phyloP scores from a whole-genome alignment of 257 asterid species.

The Echites panduratus region DNA sequence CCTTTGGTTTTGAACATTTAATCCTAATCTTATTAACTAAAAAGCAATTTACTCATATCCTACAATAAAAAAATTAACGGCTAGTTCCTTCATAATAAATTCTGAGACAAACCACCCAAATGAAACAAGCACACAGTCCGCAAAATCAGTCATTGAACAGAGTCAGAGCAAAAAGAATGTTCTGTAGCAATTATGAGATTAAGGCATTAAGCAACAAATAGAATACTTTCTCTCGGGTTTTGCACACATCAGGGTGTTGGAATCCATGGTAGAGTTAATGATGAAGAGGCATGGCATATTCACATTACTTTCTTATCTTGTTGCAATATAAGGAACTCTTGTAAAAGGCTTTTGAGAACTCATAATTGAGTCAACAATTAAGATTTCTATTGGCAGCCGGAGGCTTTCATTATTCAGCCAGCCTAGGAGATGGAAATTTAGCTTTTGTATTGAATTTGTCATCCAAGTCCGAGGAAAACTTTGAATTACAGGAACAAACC shows the following conservation, averaged over 20 bases:
- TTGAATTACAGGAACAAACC: slow-evolving; percentile 42
- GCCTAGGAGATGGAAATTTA: background rate
- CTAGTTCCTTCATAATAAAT: background rate
- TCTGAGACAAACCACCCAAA: background rate
- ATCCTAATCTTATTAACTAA: background rate
- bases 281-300: background rate
- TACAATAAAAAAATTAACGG: background rate
- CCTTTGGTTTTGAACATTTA: background rate
- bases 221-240: background rate
- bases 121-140: background rate
- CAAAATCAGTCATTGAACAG: background rate
- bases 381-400: background rate
- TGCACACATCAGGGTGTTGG: no score
- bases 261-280: background rate
- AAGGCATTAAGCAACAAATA: background rate
- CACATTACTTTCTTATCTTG: background rate
- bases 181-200: background rate
- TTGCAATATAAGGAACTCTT: background rate
- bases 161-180: background rate
- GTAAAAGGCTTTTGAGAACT: background rate
- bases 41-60: background rate
- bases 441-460: background rate
- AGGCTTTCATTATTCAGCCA: background rate
- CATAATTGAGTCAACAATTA: background rate
- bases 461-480: background rate